Evolutionary conservation across 2,329 filamentous ascomycete species (phyloP).

Genomic region (Daldinia eschscholtzii): DNA sequence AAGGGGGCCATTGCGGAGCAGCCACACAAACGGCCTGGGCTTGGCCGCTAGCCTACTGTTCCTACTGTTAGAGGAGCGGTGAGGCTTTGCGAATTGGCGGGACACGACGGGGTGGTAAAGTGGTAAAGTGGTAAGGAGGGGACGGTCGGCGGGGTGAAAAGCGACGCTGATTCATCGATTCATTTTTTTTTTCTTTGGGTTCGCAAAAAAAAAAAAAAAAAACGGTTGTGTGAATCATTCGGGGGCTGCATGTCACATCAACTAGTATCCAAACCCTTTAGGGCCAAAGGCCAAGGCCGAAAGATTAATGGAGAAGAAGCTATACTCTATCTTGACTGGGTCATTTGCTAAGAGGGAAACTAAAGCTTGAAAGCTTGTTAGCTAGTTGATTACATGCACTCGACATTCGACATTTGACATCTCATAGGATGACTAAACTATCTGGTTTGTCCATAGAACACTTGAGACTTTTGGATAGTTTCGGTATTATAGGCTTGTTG

Average conservation of each 20-base stretch:
- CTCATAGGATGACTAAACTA: conserved; percentile 39
- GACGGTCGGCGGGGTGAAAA: conserved; percentile 22
- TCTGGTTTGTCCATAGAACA: conserved; percentile 22
- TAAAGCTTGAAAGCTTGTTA: neutral
- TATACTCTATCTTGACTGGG: conserved; percentile 5
- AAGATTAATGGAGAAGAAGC: conserved; percentile 5
- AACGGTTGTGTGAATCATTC: conserved; percentile 37
- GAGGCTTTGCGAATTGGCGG: conserved; percentile 41
- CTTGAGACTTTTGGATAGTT: conserved; percentile 1
- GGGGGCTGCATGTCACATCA: conserved; percentile 28
- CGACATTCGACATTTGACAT: conserved; percentile 6
- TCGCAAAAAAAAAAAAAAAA: too few species aligned
- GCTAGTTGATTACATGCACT: conserved; percentile 6
- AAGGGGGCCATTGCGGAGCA: conserved; percentile 29
- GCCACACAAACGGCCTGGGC: conserved; percentile 33
- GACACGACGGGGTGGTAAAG: conserved; percentile 10
- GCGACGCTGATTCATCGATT: conserved; percentile 34
- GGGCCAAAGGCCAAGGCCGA: conserved; percentile 3
- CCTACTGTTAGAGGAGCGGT: conserved; percentile 37
- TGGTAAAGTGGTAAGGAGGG: conserved; percentile 9
- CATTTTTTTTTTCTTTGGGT: neutral
- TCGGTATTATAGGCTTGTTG: neutral
- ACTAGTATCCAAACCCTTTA: too few species aligned
- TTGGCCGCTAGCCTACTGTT: conserved; percentile 15
- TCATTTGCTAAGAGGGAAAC: neutral